Base-by-base conservation (phyloP, 441 rosid genomes). In the Erodium trifolium region DNA sequence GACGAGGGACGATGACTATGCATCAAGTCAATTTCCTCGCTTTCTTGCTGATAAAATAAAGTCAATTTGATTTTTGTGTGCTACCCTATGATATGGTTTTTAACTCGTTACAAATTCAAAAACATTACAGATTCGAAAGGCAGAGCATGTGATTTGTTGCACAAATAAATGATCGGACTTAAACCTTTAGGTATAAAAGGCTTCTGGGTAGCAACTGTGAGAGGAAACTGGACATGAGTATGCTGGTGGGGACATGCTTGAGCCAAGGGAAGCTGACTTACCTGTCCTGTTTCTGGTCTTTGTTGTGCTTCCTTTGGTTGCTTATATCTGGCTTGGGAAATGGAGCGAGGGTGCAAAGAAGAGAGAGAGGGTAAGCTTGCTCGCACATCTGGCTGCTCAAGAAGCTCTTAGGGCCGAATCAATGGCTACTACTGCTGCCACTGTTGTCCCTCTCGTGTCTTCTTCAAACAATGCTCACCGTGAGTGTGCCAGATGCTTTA, bases 201-300 rank as follows among this genome's bases (percentile, higher is more conserved):
- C 70, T 72, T 73, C 63, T 55, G 73, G 77, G 69, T 65, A 55
- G 63, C 70, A 43, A 72, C 63, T 72, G 63, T 66, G 77, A 70
- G 78, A 55, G 68, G 39, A 23, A 72, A 57, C 77, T 80, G 92
- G 97, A 82, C 82, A 90, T 90, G 94, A 88, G 85, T 79, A 83
- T 80, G 87, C 82, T 86, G 78, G 81, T 75, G 77, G 74, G 89
- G 90, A 82, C 88, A 90, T 90, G 97, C 97, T 90, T 57, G 87
- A 90, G 83, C 92, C 97, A 86, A 88, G 90, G 91, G 94, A 84
- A 83, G 87, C 87, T 75, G 92, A 88, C 77, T 67, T 90, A 78
- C 92, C 92, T 63, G 74, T 77, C 79, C 77, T 88, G 77, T 87
- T 90, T 80, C 80, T 90, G 73, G 86, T 90, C 78, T 82, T 90